Conservation (phyloP, 2,329 filamentous ascomycete genomes). For the Pseudonectria foliicola region DNA sequence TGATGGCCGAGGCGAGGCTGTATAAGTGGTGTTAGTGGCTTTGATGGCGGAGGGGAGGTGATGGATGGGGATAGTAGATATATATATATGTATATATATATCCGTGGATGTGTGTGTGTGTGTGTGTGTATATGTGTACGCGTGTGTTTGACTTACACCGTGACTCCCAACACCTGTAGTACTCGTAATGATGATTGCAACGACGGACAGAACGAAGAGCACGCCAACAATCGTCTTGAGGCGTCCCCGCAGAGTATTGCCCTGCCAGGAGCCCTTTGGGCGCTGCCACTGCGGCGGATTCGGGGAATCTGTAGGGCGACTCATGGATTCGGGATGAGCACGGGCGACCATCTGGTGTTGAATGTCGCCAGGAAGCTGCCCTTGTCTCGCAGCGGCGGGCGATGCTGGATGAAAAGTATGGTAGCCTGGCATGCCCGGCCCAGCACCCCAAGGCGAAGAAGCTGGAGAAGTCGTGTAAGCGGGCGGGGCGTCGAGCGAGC, state of each 20-base stretch:
- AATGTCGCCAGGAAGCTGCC: too few relatives aligned
- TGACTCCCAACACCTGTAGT: conserved; percentile 12
- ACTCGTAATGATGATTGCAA: conserved; percentile 21
- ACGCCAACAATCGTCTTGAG: conserved; percentile 25
- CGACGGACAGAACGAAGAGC: conserved; percentile 27
- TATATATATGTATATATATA: too few relatives aligned
- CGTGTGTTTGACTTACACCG: conserved; percentile 28
- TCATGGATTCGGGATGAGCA: conserved; percentile 43
- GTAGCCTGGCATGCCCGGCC: too few relatives aligned
- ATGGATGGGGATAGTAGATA: too few relatives aligned
- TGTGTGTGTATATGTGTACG: too few relatives aligned
- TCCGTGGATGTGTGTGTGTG: too few relatives aligned
- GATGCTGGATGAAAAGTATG: conserved; percentile 32
- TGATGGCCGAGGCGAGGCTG: conserved; percentile 14
- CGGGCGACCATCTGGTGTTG: conserved; percentile 34
- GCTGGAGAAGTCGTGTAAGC: conserved; percentile 41
- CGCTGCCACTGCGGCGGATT: conserved; percentile 23
- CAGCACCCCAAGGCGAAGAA: too few relatives aligned
- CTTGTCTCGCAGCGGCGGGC: conserved; percentile 36
- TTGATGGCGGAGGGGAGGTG: too few relatives aligned
- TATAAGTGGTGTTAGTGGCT: too few relatives aligned
- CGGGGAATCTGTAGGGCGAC: conserved; percentile 21
- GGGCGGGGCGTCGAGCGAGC: conserved; percentile 43
- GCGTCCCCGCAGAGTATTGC: conserved; percentile 17
- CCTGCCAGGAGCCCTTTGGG: conserved; percentile 15